Evolutionary conservation across 2,329 filamentous ascomycete species (phyloP).

Genomic region (Periconia digitata): DNA sequence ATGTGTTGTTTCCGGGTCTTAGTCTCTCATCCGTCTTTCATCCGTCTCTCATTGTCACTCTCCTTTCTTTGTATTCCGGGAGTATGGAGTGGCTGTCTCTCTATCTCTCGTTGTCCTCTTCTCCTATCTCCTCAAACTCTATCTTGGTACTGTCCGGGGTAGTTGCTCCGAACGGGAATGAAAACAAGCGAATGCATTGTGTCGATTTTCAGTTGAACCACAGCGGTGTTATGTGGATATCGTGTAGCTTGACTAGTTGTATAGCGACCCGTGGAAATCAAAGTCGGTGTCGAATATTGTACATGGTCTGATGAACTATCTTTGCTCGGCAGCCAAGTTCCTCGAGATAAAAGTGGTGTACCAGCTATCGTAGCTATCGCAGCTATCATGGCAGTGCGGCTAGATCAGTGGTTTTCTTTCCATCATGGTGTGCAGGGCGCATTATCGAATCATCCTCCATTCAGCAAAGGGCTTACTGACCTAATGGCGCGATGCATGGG

Average conservation of each 20-base stretch:
- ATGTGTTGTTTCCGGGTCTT: conserved; percentile 5
- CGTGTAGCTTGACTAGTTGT: background rate
- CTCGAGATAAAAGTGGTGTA: no score
- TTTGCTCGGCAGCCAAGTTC: background rate
- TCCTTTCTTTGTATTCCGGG: conserved; percentile 3
- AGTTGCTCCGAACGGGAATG: background rate
- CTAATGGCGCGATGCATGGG: background rate
- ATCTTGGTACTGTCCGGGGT: background rate
- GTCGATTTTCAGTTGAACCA: background rate
- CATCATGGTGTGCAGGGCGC: background rate
- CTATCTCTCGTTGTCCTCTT: conserved; percentile 15
- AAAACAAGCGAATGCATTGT: background rate
- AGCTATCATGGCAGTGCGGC: background rate
- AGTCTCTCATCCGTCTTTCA: conserved; percentile 20
- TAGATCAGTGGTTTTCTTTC: background rate
- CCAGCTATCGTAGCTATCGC: background rate
- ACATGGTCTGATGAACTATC: background rate
- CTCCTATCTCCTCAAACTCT: conserved; percentile 12
- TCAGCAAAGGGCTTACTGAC: background rate
- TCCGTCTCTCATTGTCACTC: conserved; percentile 9
- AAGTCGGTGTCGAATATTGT: background rate
- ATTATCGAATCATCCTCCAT: background rate
- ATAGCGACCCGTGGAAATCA: background rate
- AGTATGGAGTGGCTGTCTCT: conserved; percentile 8
- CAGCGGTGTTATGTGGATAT: background rate